Percentiles rank a stretch among this genome's conserved stretches.
Conservation (phyloP, 768 basidiomycete genomes). For the Kwoniella dejecticola region DNA sequence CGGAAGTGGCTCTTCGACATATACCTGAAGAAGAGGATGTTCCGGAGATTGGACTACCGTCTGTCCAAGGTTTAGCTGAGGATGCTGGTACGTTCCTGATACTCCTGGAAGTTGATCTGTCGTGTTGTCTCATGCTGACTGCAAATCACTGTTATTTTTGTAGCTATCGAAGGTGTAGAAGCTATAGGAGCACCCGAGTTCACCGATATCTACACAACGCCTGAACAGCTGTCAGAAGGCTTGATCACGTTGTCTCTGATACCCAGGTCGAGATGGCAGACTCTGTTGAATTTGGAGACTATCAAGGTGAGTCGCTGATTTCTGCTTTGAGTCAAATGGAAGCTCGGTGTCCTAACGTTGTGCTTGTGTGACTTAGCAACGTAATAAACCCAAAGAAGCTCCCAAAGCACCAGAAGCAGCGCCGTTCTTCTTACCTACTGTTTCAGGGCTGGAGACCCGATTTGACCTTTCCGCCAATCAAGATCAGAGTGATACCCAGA, state of each 20-base stretch:
- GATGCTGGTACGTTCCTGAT: constrained; percentile 67
- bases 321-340: no score
- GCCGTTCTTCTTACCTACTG: constrained; percentile 93
- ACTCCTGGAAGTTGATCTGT: background rate
- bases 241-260: constrained; percentile 90
- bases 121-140: background rate
- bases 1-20: constrained; percentile 76
- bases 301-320: constrained; percentile 68
- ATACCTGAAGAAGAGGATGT: constrained; percentile 73
- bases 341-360: background rate
- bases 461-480: constrained; percentile 62
- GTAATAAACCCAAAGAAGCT: constrained; percentile 94
- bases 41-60: constrained; percentile 71
- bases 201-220: constrained; percentile 74
- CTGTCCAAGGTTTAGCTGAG: constrained; percentile 76
- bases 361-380: constrained; percentile 63
- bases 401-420: constrained; percentile 94
- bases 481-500: constrained; percentile 10
- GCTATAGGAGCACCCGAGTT: constrained; percentile 64
- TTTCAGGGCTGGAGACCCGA: constrained; percentile 80
- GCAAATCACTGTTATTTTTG: no score
- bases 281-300: constrained; percentile 90
- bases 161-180: constrained; percentile 74
- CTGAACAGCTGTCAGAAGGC: constrained; percentile 83
- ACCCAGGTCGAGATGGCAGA: constrained; percentile 93